Evolutionary conservation across 1,284 basidiomycete genomes (phyloP).

Genomic region (Ustilago trichophora): DNA sequence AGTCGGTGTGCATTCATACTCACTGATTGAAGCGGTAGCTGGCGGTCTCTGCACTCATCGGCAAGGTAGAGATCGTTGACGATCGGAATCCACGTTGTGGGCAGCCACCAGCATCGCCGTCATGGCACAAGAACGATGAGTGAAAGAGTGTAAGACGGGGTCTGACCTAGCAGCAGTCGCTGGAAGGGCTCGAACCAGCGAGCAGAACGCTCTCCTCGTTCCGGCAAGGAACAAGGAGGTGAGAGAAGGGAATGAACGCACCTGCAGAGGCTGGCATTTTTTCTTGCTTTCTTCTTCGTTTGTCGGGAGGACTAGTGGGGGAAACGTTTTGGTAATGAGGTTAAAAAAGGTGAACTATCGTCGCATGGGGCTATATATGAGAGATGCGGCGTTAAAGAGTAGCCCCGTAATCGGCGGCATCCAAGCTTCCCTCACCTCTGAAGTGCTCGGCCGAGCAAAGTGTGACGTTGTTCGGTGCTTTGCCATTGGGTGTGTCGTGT

Average conservation of each 20-base stretch:
- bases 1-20: background rate
- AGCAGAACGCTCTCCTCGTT: background rate
- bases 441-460: too few species aligned
- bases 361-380: too few species aligned
- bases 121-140: background rate
- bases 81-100: slow-evolving; percentile 1
- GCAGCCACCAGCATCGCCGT: too few species aligned
- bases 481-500: too few species aligned
- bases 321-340: too few species aligned
- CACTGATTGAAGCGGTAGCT: slow-evolving; percentile 64
- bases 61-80: background rate
- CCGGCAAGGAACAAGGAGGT: background rate
- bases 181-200: background rate
- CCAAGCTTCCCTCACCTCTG: too few species aligned
- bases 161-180: background rate
- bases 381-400: too few species aligned
- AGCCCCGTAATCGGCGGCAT: too few species aligned
- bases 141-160: background rate
- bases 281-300: too few species aligned
- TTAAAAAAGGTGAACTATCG: too few species aligned
- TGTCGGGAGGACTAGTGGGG: too few species aligned
- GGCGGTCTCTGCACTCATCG: slow-evolving; percentile 51
- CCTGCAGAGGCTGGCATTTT: slow-evolving; percentile 53
- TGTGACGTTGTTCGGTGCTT: too few species aligned
- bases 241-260: slow-evolving; percentile 26